These are phyloP conservation scores for Osmanthus fragrans DNA, from an alignment of 257 asterid species.

Conservation along the genomic window DNA sequence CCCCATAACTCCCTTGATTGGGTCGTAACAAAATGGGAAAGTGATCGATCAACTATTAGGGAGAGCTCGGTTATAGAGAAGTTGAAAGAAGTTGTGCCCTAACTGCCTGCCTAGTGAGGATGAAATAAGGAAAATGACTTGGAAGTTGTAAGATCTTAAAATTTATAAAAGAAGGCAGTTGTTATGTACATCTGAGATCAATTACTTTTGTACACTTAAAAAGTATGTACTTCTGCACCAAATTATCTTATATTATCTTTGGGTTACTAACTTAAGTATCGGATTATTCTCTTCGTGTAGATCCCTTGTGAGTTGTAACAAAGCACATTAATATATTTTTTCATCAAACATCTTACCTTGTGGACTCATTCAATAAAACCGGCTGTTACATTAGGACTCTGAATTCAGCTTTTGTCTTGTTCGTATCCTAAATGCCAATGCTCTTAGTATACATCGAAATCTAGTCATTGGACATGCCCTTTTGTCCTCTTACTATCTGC, in stretches of 20 bases:
- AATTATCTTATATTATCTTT: not conserved
- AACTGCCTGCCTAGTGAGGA: too few relatives aligned
- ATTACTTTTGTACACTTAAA: not conserved
- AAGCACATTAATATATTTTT: not conserved
- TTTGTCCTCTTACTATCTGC: not conserved
- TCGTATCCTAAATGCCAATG: slow-evolving; percentile 34
- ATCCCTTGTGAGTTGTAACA: not conserved
- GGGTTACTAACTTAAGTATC: too few relatives aligned
- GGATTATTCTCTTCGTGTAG: too few relatives aligned
- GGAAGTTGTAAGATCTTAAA: too few relatives aligned
- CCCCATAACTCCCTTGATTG: too few relatives aligned
- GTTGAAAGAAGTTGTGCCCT: too few relatives aligned
- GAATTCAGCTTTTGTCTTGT: slow-evolving; percentile 16
- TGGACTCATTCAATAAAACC: slow-evolving; percentile 24
- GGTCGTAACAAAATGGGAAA: too few relatives aligned
- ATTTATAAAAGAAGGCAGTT: too few relatives aligned
- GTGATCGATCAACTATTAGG: too few relatives aligned
- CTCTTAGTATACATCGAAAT: slow-evolving; percentile 31
- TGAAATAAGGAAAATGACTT: too few relatives aligned
- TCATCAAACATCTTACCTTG: not conserved
- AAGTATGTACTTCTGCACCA: not conserved
- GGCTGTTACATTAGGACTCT: slow-evolving; percentile 28
- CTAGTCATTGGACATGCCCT: not conserved
- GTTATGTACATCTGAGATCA: not conserved
- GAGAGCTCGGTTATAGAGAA: too few relatives aligned